Evolutionary conservation across 257 asterid genomes (phyloP).

Genomic region (Paulownia fortunei): DNA sequence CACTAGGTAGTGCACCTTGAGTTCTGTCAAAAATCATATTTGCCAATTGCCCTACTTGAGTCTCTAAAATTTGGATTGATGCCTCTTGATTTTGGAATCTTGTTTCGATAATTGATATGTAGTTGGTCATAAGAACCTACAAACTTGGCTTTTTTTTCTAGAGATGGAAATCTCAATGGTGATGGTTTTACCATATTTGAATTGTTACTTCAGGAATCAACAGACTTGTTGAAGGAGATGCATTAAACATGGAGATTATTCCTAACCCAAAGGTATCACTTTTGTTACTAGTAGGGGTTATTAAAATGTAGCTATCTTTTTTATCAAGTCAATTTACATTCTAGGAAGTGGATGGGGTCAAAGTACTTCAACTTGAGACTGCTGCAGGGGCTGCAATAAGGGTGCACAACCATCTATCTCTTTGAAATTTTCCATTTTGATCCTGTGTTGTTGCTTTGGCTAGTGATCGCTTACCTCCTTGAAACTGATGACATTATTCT

Average conservation of each 20-base stretch:
- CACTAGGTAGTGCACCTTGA: too few relatives aligned
- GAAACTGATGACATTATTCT: not conserved
- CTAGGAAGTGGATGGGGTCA: constrained; percentile 95
- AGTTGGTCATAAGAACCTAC: too few relatives aligned
- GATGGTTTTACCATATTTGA: too few relatives aligned
- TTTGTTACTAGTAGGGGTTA: constrained; percentile 6
- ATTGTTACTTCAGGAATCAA: constrained; percentile 52
- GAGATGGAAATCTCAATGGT: too few relatives aligned
- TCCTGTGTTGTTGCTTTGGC: not conserved
- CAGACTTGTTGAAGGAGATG: constrained; percentile 78
- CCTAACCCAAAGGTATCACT: constrained; percentile 91
- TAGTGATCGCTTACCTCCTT: not conserved
- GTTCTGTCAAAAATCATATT: too few relatives aligned
- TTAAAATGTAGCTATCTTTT: not conserved
- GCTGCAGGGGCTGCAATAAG: constrained; percentile 99
- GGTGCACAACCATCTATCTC: constrained; percentile 49
- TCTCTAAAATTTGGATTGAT: too few relatives aligned
- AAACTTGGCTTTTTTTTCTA: too few relatives aligned
- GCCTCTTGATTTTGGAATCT: too few relatives aligned
- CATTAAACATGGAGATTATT: constrained; percentile 94
- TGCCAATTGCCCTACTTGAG: too few relatives aligned
- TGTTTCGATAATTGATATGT: too few relatives aligned
- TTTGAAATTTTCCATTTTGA: not conserved
- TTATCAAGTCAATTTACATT: constrained; percentile 11
- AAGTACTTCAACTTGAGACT: constrained; percentile 97